These are phyloP conservation scores for Gaeumannomyces tritici DNA, from an alignment of 2,329 filamentous ascomycete genomes.

Conservation along the genomic window DNA sequence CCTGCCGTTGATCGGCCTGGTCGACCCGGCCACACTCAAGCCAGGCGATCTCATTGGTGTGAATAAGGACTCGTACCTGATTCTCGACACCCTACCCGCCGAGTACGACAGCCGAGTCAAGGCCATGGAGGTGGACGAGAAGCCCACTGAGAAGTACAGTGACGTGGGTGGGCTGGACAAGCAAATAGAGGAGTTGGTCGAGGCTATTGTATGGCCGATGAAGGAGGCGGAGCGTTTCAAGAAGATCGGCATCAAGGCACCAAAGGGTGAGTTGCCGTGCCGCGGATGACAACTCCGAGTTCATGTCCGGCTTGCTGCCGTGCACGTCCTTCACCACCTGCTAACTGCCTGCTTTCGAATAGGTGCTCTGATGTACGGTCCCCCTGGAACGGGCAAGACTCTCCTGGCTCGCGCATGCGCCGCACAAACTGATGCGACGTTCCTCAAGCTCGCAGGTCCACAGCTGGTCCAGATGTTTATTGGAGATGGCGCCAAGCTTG, in stretches of 20 bases:
- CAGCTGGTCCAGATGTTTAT: constrained; percentile 99
- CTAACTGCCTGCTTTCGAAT: constrained; percentile 7
- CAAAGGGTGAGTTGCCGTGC: constrained; percentile 61
- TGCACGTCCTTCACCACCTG: too few species aligned
- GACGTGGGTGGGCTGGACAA: constrained; percentile 97
- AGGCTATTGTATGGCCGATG: constrained; percentile 99
- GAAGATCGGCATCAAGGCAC: constrained; percentile 99
- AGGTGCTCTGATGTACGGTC: constrained; percentile 98
- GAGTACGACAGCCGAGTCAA: constrained; percentile 99
- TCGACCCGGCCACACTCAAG: constrained; percentile 91
- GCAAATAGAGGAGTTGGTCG: constrained; percentile 97
- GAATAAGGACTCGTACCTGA: constrained; percentile 97
- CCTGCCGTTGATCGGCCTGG: constrained; percentile 89
- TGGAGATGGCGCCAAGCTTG: constrained; percentile 93
- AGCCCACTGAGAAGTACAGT: constrained; percentile 97
- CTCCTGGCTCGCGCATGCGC: constrained; percentile 91
- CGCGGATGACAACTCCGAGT: neutral
- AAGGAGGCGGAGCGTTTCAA: constrained; percentile 99
- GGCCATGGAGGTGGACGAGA: constrained; percentile 99
- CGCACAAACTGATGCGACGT: constrained; percentile 95
- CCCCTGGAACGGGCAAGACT: constrained; percentile 83
- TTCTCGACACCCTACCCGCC: constrained; percentile 90
- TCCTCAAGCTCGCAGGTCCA: constrained; percentile 94
- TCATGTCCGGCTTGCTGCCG: too few species aligned
- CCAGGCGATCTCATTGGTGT: constrained; percentile 95